Evolutionary conservation across 2,329 filamentous ascomycete genomes (phyloP).

Genomic region (Pseudogymnoascus sp.): DNA sequence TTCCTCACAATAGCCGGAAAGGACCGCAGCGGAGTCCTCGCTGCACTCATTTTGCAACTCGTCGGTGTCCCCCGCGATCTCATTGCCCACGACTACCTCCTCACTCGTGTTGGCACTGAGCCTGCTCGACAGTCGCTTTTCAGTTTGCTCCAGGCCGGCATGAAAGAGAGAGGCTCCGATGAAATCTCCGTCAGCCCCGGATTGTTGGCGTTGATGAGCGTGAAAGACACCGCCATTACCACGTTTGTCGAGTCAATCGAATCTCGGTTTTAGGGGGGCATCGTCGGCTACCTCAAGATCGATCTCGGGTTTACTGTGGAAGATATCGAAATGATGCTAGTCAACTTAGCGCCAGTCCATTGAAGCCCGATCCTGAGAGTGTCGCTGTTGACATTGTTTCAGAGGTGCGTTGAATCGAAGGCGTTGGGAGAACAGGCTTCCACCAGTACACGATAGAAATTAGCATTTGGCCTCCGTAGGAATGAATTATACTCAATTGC

Average conservation of each 20-base stretch:
- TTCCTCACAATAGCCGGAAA: constrained; percentile 36
- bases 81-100: constrained; percentile 41
- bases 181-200: constrained; percentile 33
- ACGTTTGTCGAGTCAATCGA: constrained; percentile 36
- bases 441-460: neutral
- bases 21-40: constrained; percentile 45
- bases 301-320: constrained; percentile 37
- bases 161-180: constrained; percentile 26
- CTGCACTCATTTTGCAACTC: constrained; percentile 41
- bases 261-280: constrained; percentile 33
- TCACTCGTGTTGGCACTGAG: constrained; percentile 46
- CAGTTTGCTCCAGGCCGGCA: constrained; percentile 32
- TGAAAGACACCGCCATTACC: constrained; percentile 37
- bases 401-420: neutral
- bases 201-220: constrained; percentile 39
- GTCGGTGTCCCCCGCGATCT: constrained; percentile 37
- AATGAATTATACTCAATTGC: neutral
- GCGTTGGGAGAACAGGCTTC: neutral
- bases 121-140: constrained; percentile 40
- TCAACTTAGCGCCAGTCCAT: constrained; percentile 31
- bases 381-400: neutral
- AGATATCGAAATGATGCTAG: constrained; percentile 39
- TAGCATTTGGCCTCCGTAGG: neutral
- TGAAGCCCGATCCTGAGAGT: neutral
- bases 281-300: constrained; percentile 38